Conservation (phyloP, 805 yeast species). For the Tetrapisispora taiwanensis region DNA sequence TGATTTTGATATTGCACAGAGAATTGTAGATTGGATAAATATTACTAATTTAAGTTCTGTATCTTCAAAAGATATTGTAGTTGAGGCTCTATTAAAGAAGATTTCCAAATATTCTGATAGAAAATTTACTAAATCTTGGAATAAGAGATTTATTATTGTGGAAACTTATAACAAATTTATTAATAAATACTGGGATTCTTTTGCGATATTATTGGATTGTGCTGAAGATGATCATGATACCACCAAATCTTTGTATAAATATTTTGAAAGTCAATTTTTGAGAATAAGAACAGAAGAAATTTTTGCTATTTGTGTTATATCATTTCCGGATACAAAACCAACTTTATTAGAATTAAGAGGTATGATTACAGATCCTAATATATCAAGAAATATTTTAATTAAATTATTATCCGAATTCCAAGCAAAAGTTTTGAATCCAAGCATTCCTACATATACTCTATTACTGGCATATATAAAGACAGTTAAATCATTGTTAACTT, state of each 20-base stretch:
- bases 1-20: constrained; percentile 18
- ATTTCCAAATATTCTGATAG: constrained; percentile 13
- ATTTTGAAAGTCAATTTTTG: constrained; percentile 21
- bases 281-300: constrained; percentile 45
- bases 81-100: constrained; percentile 15
- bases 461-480: constrained; percentile 60
- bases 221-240: constrained; percentile 23
- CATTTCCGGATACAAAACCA: constrained; percentile 41
- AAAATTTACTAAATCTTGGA: constrained; percentile 13
- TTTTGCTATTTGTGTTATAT: constrained; percentile 42
- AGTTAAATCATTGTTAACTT: constrained; percentile 54
- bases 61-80: constrained; percentile 13
- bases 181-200: constrained; percentile 18
- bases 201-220: constrained; percentile 14
- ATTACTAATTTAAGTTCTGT: constrained; percentile 9
- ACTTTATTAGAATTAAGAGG: constrained; percentile 52
- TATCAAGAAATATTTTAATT: constrained; percentile 10
- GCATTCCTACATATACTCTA: constrained; percentile 66
- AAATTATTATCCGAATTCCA: constrained; percentile 16
- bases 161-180: constrained; percentile 23
- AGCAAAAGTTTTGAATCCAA: constrained; percentile 53
- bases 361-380: constrained; percentile 35
- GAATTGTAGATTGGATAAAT: constrained; percentile 19
- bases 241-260: constrained; percentile 16
- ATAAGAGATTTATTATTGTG: constrained; percentile 16